Evolutionary conservation across 23 red algal genomes (phyloP), one percentile per base, ranked within the genome.

Genomic region (Gracilaria domingensis): DNA sequence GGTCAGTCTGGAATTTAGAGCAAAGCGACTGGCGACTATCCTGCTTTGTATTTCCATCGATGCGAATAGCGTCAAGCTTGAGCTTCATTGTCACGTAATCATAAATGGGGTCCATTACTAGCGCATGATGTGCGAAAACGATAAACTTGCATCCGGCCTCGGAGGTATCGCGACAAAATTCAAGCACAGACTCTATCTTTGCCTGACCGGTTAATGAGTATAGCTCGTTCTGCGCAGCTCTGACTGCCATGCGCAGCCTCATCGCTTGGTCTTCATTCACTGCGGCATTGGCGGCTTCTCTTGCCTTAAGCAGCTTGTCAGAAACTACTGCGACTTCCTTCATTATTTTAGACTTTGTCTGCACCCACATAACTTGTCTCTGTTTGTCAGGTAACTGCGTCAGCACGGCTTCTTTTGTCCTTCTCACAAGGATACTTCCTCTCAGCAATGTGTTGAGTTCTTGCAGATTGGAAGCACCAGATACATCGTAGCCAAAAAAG

Each of bases 321-420:
- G 16, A 74, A 29, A 75, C 76, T 18, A 13, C 33, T 38, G 24
- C 13, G 5, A 88, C 61, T 0, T 87, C 59, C 64, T 84, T 77
- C 87, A 88, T 87, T 14, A 64, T 14, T 36, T 62, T 83, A 12
- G 92, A 33, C 45, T 78, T 88, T 16, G 87, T 86, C 73, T 96
- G 82, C 56, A 96, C 88, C 82, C 84, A 92, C 12, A 84, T 74
- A 0, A 96, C 72, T 67, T 81, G 76, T 24, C 95, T 89, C 65
- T 88, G 74, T 70, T 96, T 96, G 5, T 79, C 79, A 18, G 88
- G 95, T 45, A 96, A 73, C 67, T 96, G 95, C 24, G 51, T 87
- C 23, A 96, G 45, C 23, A 96, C 84, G 18, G 93, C 95, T 51
- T 88, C 74, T 49, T 96, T 96, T 60, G 81, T 87, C 35, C 95